Percentiles rank a stretch among this genome's conserved stretches.
phyloP scores from a whole-genome alignment of 371 early-diverging fungal genomes.

The Saksenaea oblongispora region DNA sequence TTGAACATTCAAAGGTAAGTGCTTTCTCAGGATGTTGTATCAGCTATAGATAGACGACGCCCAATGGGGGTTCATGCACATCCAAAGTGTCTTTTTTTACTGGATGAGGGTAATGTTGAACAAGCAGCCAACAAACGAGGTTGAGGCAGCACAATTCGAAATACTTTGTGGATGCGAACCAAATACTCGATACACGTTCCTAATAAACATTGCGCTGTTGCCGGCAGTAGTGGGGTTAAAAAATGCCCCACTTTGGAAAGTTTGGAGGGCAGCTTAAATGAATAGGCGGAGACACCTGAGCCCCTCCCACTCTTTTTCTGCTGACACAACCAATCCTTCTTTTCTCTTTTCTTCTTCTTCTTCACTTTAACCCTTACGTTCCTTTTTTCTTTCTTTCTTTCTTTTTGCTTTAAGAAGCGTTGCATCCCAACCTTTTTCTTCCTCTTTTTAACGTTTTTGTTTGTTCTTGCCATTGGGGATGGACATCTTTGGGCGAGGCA shows the following conservation, averaged over 20 bases:
- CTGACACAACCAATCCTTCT: background rate
- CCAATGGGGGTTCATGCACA: too few relatives aligned
- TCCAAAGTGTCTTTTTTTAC: too few relatives aligned
- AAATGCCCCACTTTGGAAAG: background rate
- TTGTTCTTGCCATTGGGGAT: background rate
- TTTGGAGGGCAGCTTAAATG: background rate
- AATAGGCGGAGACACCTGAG: background rate
- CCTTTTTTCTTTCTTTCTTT: conserved; percentile 5
- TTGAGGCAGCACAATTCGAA: too few relatives aligned
- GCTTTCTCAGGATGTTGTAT: too few relatives aligned
- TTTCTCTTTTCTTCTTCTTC: background rate
- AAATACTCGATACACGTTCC: too few relatives aligned
- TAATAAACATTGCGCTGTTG: background rate
- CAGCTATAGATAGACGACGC: too few relatives aligned
- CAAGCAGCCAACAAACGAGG: too few relatives aligned
- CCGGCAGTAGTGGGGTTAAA: background rate
- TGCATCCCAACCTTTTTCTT: background rate
- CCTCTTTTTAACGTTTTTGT: background rate
- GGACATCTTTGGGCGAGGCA: conserved; percentile 4
- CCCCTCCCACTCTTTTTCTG: conserved; percentile 2
- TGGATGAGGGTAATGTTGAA: too few relatives aligned
- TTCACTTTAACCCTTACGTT: background rate
- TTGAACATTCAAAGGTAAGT: too few relatives aligned
- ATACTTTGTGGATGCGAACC: too few relatives aligned
- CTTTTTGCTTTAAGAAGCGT: background rate